Evolutionary conservation across 805 yeast species (phyloP).

Genomic region (Ogataea trehaloabstinens): DNA sequence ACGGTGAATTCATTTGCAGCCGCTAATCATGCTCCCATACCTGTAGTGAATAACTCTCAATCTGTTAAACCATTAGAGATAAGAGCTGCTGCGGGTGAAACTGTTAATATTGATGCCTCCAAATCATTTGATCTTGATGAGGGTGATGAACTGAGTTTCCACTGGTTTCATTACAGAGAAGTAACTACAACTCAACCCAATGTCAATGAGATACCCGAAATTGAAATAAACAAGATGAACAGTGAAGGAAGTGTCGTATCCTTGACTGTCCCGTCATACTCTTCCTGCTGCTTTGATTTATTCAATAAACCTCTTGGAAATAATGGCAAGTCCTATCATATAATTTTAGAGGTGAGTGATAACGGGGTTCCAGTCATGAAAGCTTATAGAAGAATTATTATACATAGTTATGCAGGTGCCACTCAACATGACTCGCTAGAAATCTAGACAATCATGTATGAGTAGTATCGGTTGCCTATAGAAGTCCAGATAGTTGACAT

Average conservation of each 20-base stretch:
- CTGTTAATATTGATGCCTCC: constrained; percentile 23
- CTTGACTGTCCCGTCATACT: constrained; percentile 14
- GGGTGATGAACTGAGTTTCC: constrained; percentile 12
- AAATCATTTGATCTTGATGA: constrained; percentile 26
- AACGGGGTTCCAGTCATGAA: constrained; percentile 10
- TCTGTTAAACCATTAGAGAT: constrained; percentile 21
- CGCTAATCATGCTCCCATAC: constrained; percentile 26
- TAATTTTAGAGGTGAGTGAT: constrained; percentile 22
- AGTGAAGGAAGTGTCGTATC: constrained; percentile 15
- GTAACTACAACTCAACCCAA: constrained; percentile 23
- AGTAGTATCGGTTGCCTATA: no score
- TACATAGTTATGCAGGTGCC: constrained; percentile 8
- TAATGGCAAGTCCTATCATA: constrained; percentile 17
- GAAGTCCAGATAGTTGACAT: no score
- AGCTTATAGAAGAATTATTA: constrained; percentile 15
- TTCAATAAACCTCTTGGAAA: constrained; percentile 8
- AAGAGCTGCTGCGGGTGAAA: constrained; percentile 13
- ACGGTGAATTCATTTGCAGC: constrained; percentile 27
- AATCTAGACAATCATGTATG: not conserved
- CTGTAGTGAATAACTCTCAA: constrained; percentile 22
- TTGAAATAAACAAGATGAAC: constrained; percentile 10
- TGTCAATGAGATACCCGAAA: constrained; percentile 20
- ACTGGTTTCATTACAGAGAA: constrained; percentile 31
- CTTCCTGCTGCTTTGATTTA: constrained; percentile 6
- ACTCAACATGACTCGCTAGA: not conserved